Evolutionary conservation across 345 rosid genomes (phyloP), one percentile per base, ranked within the genome.

Genomic region (Syzygium jambos): DNA sequence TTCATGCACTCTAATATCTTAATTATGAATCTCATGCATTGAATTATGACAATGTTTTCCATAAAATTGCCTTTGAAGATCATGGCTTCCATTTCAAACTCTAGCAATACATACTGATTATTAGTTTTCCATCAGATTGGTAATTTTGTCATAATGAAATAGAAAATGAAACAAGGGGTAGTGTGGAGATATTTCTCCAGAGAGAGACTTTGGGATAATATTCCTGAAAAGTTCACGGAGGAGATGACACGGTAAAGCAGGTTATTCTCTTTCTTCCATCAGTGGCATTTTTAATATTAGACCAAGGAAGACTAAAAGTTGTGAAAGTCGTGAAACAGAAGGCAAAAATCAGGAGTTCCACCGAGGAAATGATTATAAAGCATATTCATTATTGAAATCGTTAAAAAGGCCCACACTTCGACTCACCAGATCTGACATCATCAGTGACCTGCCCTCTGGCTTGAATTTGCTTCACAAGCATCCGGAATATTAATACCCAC

Each of bases 381-480:
- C 80, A 73, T 9, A 68, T 68, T 34, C 80, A 34, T 14, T 34
- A 17, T 73, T 34, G 80, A 5, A 73, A 34, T 73, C 0, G 46
- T 34, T 73, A 73, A 34, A 34, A 73, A 19, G 49, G 80, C 80
- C 80, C 25, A 73, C 49, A 9, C 46, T 73, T 73, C 0, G 14
- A 73, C 87, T 91, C 90, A 96, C 99, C 99, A 12, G 99, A 98
- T 92, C 99, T 93, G 78, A 96, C 96, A 93, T 98, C 99, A 61
- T 95, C 98, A 51, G 96, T 92, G 88, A 95, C 93, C 88, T 90
- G 89, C 84, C 99, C 97, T 86, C 95, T 91, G 14, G 95, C 94
- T 87, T 93, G 95, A 89, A 98, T 93, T 95, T 96, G 99, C 91
- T 91, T 91, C 53, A 94, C 92, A 86, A 95, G 93, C 99, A 96